These are phyloP conservation scores for Pythium guiyangense DNA, from an alignment of 352 stramenopile species.

Conservation along the genomic window DNA sequence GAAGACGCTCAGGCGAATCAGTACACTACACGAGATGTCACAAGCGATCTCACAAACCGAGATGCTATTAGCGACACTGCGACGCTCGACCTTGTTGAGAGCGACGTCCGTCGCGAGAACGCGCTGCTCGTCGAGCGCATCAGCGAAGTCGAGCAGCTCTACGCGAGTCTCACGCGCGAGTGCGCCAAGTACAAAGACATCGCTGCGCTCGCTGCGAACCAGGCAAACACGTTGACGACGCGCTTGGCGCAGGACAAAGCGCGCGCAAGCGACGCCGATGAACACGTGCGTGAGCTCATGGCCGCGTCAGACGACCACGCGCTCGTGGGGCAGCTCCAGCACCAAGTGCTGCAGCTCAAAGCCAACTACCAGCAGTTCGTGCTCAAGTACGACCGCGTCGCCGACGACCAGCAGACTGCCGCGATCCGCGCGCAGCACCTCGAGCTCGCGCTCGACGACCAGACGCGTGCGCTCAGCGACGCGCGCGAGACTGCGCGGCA, in stretches of 20 bases:
- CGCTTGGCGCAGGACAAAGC: constrained; percentile 32
- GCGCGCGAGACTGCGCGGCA: constrained; percentile 30
- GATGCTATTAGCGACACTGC: no score
- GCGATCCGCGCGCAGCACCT: constrained; percentile 51
- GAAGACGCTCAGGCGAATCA: no score
- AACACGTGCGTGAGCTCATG: constrained; percentile 70
- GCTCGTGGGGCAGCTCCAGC: constrained; percentile 87
- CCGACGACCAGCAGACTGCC: constrained; percentile 46
- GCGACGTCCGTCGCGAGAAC: constrained; percentile 49
- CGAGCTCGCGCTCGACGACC: constrained; percentile 49
- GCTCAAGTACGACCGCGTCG: constrained; percentile 52
- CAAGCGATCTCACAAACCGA: no score
- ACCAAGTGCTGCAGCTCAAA: constrained; percentile 88
- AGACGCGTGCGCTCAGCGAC: constrained; percentile 26
- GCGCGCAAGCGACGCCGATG: constrained; percentile 43
- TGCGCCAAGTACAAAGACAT: constrained; percentile 64
- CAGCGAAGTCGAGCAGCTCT: constrained; percentile 70
- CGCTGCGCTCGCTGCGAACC: constrained; percentile 50
- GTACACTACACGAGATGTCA: no score
- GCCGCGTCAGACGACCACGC: constrained; percentile 85
- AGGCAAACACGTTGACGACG: constrained; percentile 52
- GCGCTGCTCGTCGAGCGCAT: constrained; percentile 58
- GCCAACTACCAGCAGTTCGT: constrained; percentile 79
- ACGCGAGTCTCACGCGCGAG: constrained; percentile 56
- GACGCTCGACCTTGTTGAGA: no score